Conservation (phyloP, 495 filamentous ascomycete genomes). For the Hypoxylon subgilvum region DNA sequence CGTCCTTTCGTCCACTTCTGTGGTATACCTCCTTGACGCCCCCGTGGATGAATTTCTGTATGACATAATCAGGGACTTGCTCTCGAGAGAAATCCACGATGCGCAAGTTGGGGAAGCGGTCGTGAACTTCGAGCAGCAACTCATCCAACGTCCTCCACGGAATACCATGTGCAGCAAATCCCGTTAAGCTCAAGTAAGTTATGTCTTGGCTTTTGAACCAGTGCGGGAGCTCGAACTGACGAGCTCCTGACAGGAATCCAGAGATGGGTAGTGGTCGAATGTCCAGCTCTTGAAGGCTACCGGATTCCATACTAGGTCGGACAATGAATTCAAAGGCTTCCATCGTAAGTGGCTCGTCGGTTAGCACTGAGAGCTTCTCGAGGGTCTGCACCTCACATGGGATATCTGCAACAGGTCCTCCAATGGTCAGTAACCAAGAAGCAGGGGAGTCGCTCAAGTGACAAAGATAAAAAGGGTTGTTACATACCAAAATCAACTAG, state of each 20-base stretch:
- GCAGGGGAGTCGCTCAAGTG: neutral
- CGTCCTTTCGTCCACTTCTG: constrained; percentile 2
- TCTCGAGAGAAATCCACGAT: constrained; percentile 28
- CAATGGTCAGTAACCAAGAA: neutral
- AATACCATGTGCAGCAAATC: no score
- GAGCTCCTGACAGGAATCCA: neutral
- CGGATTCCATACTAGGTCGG: constrained; percentile 35
- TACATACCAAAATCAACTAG: neutral
- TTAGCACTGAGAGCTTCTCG: constrained; percentile 25
- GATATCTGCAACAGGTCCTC: neutral
- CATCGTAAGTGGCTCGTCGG: neutral
- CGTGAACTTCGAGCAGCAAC: constrained; percentile 5
- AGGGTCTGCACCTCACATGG: constrained; percentile 12
- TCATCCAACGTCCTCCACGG: constrained; percentile 13
- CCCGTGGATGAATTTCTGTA: constrained; percentile 22
- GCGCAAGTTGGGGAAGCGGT: constrained; percentile 36
- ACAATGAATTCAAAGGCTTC: constrained; percentile 12
- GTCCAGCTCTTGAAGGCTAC: constrained; percentile 31
- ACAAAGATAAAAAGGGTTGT: neutral
- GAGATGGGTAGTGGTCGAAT: constrained; percentile 15
- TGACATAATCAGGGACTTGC: constrained; percentile 18
- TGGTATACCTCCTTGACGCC: constrained; percentile 33
- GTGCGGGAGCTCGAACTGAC: neutral
- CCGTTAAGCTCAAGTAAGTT: constrained; percentile 28
- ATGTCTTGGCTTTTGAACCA: constrained; percentile 35